phyloP scores from a whole-genome alignment of 352 stramenopile species.

The Paralagenidium karlingii region DNA sequence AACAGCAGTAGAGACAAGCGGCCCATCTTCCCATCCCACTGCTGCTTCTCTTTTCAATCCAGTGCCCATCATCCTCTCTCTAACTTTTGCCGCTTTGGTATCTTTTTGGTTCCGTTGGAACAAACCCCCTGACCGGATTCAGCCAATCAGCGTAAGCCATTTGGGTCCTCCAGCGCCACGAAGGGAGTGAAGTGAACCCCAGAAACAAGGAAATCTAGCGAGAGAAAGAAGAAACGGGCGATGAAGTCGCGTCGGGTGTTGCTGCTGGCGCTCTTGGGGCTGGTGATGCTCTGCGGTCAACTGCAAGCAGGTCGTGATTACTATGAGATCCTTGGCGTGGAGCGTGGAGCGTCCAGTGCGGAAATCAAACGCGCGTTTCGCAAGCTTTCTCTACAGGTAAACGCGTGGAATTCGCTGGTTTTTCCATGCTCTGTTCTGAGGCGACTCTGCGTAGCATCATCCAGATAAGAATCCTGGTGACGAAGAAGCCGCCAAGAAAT shows the following conservation, averaged over 20 bases:
- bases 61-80: no score
- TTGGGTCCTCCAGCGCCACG: background rate
- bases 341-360: slow-evolving; percentile 37
- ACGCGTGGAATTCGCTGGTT: background rate
- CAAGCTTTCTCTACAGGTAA: slow-evolving; percentile 82
- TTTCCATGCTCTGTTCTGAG: background rate
- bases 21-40: no score
- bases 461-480: slow-evolving; percentile 85
- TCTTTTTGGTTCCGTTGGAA: no score
- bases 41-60: no score
- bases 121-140: background rate
- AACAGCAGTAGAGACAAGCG: no score
- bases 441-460: slow-evolving; percentile 43
- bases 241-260: background rate
- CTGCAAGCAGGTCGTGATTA: slow-evolving; percentile 30
- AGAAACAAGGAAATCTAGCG: background rate
- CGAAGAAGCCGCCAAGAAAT: slow-evolving; percentile 75
- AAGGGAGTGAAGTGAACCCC: background rate
- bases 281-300: background rate
- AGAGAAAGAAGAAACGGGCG: background rate
- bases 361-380: slow-evolving; percentile 80
- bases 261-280: background rate
- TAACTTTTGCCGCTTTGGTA: no score
- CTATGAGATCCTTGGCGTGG: slow-evolving; percentile 59
- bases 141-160: background rate